Conservation (phyloP, 2,329 filamentous ascomycete genomes). For the Ceratocystis cubensis region DNA sequence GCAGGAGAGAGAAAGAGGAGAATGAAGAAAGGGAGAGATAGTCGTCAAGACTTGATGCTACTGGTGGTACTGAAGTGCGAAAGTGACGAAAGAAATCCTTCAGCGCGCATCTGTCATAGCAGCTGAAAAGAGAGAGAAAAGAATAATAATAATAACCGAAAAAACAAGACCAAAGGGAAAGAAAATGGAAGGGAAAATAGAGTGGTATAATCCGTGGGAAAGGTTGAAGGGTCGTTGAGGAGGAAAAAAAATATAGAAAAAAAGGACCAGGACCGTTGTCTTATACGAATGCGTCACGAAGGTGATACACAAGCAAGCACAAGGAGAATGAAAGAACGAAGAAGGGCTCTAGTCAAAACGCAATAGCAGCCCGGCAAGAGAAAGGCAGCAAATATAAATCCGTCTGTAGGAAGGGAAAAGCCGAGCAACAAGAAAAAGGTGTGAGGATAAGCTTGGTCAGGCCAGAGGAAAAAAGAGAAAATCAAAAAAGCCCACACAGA, state of each 20-base stretch:
- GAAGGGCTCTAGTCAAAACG: not conserved
- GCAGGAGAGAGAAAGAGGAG: not conserved
- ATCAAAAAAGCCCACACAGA: conserved; percentile 6
- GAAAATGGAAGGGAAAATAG: conserved; percentile 7
- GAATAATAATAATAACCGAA: no score
- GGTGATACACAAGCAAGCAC: conserved; percentile 2
- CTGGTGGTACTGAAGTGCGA: conserved; percentile 8
- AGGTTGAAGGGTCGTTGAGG: not conserved
- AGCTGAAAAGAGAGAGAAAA: not conserved
- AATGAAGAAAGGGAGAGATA: not conserved
- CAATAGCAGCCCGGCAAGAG: not conserved
- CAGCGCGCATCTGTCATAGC: not conserved
- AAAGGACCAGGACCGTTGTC: conserved; percentile 6
- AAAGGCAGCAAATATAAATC: not conserved
- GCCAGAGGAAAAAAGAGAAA: conserved; percentile 14
- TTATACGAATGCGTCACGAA: conserved; percentile 11
- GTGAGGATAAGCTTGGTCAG: conserved; percentile 1
- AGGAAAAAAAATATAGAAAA: conserved; percentile 7
- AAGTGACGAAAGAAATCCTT: conserved; percentile 10
- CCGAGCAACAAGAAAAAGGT: not conserved
- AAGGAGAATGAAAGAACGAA: not conserved
- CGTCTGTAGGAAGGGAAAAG: conserved; percentile 1
- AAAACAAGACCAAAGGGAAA: not conserved
- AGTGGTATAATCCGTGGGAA: not conserved
- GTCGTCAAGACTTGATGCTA: conserved; percentile 8